Evolutionary conservation across 2,329 filamentous ascomycete species (phyloP), one percentile per base, ranked within the genome.

Genomic region (Pseudocercospora pini-densiflorae): DNA sequence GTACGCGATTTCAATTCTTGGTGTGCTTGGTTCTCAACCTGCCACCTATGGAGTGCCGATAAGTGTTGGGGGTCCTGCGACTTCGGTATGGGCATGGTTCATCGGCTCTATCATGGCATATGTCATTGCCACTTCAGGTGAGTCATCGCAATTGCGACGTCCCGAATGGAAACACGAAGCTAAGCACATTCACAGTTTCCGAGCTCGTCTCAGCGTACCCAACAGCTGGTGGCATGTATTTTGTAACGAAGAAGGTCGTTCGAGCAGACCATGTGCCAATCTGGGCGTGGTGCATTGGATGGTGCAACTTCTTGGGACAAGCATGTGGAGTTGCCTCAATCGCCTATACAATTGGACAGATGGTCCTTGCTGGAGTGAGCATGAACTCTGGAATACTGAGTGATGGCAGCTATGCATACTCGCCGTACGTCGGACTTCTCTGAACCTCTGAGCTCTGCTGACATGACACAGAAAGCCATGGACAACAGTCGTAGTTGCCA

Each of bases 221-320:
- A 36, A 90, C 88, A 1, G 87, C 87, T 1, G 88, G 88, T 21
- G 88, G 88, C 2, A 89, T 90, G 87, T 90, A 90, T 76, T 90
- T 89, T 74, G 87, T 89, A 36, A 88, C 87, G 9, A 89, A 89
- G 72, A 85, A 88, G 73, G 87, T 90, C 36, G 87, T 89, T 1
- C 87, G 87, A 8, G 55, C 61, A 16, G 79, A 81, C 16, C 84
- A 88, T 73, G 86, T 89, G 31, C 85, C 88, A 1, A 83, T 88
- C 12, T 89, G 87, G 81, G 84, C 87, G 0, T 90, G 88, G 88
- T 80, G 89, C 51, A 87, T 89, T 63, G 88, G 88, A n/a, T 70
- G 68, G 88, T 88, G 86, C 73, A 90, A 90, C 69, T 84, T 90
- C 33, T 81, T 90, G 0, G 88, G 88, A 7, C 88, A 90, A 76